These are phyloP conservation scores for Kurtzmaniella quercitrusa DNA, from an alignment of 1,139 yeast genomes.

Conservation along the genomic window DNA sequence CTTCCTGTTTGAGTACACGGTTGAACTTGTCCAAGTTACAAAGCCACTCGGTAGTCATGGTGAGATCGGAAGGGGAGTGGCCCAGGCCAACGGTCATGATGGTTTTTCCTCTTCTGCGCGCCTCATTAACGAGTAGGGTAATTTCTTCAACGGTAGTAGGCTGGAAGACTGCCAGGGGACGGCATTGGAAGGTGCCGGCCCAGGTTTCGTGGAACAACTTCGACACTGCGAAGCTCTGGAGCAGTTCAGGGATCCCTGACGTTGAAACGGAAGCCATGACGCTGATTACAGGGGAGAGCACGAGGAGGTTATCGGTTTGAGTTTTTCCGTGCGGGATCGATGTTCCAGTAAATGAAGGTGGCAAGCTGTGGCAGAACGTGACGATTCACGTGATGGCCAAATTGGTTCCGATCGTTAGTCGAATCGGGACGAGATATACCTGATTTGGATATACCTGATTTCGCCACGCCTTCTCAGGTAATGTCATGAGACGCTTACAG, in stretches of 20 bases:
- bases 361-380: too few species aligned
- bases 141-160: constrained; percentile 67
- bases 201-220: constrained; percentile 62
- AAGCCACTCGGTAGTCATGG: constrained; percentile 87
- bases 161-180: constrained; percentile 74
- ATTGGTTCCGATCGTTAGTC: too few species aligned
- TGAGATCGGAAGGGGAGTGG: constrained; percentile 89
- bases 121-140: constrained; percentile 57
- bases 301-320: neutral
- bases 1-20: constrained; percentile 42
- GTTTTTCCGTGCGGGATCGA: constrained; percentile 1
- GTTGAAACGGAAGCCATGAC: neutral
- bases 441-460: too few species aligned
- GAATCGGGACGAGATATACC: too few species aligned
- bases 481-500: too few species aligned
- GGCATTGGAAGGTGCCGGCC: constrained; percentile 85
- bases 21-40: constrained; percentile 79
- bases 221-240: constrained; percentile 32
- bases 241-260: constrained; percentile 23
- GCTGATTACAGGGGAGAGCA: neutral
- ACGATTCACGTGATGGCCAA: neutral
- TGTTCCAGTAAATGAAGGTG: neutral
- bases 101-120: constrained; percentile 56
- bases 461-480: too few species aligned
- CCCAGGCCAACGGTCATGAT: constrained; percentile 90